Conservation (phyloP, 1,284 basidiomycete genomes). For the Wolfiporia cocos region DNA sequence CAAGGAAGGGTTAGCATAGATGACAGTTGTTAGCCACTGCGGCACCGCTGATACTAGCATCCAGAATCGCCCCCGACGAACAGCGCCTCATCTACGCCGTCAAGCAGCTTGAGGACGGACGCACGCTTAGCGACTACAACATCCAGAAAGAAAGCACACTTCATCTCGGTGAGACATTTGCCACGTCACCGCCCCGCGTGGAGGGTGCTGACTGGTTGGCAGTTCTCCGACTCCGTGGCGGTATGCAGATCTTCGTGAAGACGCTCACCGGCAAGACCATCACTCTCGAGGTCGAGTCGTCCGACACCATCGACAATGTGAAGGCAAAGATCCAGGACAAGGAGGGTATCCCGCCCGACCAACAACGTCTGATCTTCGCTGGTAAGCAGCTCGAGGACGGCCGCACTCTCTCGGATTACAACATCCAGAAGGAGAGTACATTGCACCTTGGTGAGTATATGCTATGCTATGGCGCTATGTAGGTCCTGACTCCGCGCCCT, state of each 20-base stretch:
- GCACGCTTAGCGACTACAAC: background rate
- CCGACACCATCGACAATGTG: background rate
- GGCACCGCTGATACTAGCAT: too few relatives aligned
- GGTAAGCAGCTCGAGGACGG: conserved; percentile 25
- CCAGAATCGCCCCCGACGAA: background rate
- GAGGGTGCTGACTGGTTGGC: conserved; percentile 8
- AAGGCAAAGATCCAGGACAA: background rate
- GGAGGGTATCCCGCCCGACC: conserved; percentile 15
- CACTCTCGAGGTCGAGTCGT: background rate
- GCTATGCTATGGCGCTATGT: too few relatives aligned
- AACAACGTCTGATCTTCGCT: conserved; percentile 25
- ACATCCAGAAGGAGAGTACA: conserved; percentile 26
- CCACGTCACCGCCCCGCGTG: background rate
- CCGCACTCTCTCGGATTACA: conserved; percentile 23
- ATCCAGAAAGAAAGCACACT: background rate
- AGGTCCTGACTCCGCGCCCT: too few relatives aligned
- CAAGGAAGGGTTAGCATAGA: conserved; percentile 22
- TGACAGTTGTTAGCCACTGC: too few relatives aligned
- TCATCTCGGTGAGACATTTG: background rate
- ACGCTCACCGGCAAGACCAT: background rate
- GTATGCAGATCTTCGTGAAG: background rate
- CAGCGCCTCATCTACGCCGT: background rate
- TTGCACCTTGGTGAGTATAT: conserved; percentile 20
- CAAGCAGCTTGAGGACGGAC: background rate
- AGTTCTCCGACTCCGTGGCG: background rate